Evolutionary conservation across 208 protist species (phyloP), one percentile per base, ranked within the genome.

Genomic region (Wallacemonas sp.): DNA sequence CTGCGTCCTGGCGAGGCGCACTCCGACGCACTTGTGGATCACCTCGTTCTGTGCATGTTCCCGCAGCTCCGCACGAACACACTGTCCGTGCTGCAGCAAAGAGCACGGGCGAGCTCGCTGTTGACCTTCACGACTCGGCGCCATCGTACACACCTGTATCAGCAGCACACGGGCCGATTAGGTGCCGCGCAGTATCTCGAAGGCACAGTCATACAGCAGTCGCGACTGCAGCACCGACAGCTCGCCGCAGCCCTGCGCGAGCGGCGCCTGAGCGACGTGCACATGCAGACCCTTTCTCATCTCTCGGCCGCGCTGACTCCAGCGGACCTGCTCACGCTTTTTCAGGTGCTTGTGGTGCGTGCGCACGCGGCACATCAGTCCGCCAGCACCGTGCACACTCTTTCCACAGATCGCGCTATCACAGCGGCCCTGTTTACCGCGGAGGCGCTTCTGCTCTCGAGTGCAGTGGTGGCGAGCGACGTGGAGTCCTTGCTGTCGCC

Each of bases 1-100:
- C 58, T 87, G 29, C 58, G 66, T 13, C 48, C 52, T 27, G 45
- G 54, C 1, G 71, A 81, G 39, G 27, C 48, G 29, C 38, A 9
- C 12, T 73, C 72, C 0, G 59, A 53, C 2, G 8, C 67, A 13
- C 36, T 92, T 15, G 42, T 87, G 38, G 58, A 61, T 26, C n/a
- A 36, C 48, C 61, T 89, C 45, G 64, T 85, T n/a, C 50, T 59
- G 10, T 39, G 63, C 55, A 65, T 95, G 24, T 93, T 93, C 44
- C 86, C 89, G 21, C 69, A 89, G 62, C 73, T 95, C 1, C 77
- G 77, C 38, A 93, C 82, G 22, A 76, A 83, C 17, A 95, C 89
- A n/a, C 76, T 72, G 13, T 61, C 60, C 5, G 39, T 65, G 19
- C 63, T 95, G 65, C 27, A 73, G 39, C 69, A 77, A 24, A 83